Conservation (phyloP, 2,329 filamentous ascomycete species). For the Aspergillus sp. region DNA sequence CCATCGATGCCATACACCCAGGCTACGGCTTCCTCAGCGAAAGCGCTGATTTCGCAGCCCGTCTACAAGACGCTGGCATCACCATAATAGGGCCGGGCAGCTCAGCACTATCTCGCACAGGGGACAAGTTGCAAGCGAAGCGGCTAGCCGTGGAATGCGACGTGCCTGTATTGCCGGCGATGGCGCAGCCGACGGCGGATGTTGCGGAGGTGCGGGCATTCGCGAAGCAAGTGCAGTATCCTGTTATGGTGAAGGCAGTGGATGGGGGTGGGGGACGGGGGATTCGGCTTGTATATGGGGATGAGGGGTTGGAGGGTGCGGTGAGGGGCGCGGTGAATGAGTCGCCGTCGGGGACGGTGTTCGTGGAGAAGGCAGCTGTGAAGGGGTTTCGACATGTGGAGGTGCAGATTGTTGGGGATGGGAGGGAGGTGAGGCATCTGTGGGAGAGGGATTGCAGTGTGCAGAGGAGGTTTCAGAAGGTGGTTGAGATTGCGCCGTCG, state of each 20-base stretch:
- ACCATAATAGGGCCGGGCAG: slow-evolving; percentile 58
- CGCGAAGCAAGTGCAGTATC: slow-evolving; percentile 58
- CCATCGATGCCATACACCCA: slow-evolving; percentile 60
- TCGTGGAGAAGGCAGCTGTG: slow-evolving; percentile 64
- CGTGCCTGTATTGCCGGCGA: slow-evolving; percentile 56
- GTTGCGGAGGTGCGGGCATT: slow-evolving; percentile 55
- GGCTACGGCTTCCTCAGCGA: slow-evolving; percentile 67
- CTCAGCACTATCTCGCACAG: slow-evolving; percentile 59
- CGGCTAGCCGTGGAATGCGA: slow-evolving; percentile 53
- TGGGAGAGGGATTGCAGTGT: slow-evolving; percentile 65
- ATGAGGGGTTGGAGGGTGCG: slow-evolving; percentile 48
- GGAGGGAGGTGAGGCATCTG: slow-evolving; percentile 55
- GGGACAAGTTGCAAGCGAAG: slow-evolving; percentile 59
- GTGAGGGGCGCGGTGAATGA: slow-evolving; percentile 58
- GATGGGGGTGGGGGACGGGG: slow-evolving; percentile 65
- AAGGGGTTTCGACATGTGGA: slow-evolving; percentile 64
- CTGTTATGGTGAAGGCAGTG: slow-evolving; percentile 66
- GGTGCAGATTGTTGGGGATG: slow-evolving; percentile 62
- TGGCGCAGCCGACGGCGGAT: slow-evolving; percentile 47
- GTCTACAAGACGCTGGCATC: slow-evolving; percentile 51
- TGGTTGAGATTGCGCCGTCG: slow-evolving; percentile 62
- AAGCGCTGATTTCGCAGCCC: slow-evolving; percentile 52
- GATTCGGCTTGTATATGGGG: slow-evolving; percentile 55
- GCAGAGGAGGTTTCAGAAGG: slow-evolving; percentile 62
- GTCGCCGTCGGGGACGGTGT: slow-evolving; percentile 60